Base-by-base conservation (phyloP, 140 eudicot species). In the Stevia rebaudiana region DNA sequence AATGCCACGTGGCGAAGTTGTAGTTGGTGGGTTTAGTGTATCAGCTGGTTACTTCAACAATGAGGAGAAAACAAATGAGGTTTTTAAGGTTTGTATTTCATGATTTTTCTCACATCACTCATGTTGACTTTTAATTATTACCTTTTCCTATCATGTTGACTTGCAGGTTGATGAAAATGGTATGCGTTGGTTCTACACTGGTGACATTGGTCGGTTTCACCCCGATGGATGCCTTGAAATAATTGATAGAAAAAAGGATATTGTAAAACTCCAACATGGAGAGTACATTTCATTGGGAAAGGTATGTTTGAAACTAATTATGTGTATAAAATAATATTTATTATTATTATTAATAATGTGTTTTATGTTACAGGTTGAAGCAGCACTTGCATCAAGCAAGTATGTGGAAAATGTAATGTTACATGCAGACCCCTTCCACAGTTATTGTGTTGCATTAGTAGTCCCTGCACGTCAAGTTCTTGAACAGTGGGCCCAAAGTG, bases 261-360 rank as follows among this genome's bases (percentile, higher is more conserved):
- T 92, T 63, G 98, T 92, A 41, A 92, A 92, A 71, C 98, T 92
- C 74, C 98, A 92, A 78, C 98, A 92, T 58, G 98, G 98, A 67
- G 98, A 92, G 62, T 88, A 88, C 73, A 83, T 92, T 47, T 92
- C 98, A 49, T 89, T 92, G 18, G 98, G 98, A 4, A 92, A 92
- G 98, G 98, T 92, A 55, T 24, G 57, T 23, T 61, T 60, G 15
- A 63, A 46, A 10, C 57, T 41, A 24, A 3, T 30, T 31, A 31
- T 56, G 1, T 8, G 17, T n/a, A 28, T n/a, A n/a, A 0, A 1
- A n/a, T n/a, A n/a, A n/a, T 3, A 1, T 6, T 11, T 23, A n/a
- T 43, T 43, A 43, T n/a, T 44, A n/a, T 44, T 44, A 44, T 44
- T 42, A 24, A 43, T 37, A 3, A 60, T 61, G 55, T 73, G 76